A percentile compares a stretch with the other conserved stretches of the same genome.
phyloP scores from a whole-genome alignment of 2,329 filamentous ascomycete species.

The Pezicula carpinea region DNA sequence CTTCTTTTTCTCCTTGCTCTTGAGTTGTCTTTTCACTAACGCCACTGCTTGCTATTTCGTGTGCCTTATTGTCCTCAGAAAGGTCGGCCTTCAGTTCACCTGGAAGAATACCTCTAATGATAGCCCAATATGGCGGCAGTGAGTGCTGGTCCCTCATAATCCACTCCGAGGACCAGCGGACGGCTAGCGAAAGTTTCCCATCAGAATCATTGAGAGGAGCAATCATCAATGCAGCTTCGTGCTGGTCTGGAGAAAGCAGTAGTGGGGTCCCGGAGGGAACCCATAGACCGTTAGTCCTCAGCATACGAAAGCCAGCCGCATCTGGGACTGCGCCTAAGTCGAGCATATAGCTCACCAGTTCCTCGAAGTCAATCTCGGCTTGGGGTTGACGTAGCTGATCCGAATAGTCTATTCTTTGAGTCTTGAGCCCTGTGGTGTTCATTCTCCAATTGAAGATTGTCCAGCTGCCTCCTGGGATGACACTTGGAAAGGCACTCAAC shows the following conservation, averaged over 20 bases:
- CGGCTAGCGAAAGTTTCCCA: constrained; percentile 52
- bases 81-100: not conserved
- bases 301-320: constrained; percentile 51
- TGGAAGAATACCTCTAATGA: constrained; percentile 34
- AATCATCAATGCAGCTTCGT: constrained; percentile 45
- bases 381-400: constrained; percentile 42
- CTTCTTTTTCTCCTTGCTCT: not conserved
- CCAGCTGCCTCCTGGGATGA: constrained; percentile 57
- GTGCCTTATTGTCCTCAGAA: too few relatives aligned
- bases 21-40: too few relatives aligned
- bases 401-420: constrained; percentile 59
- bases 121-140: constrained; percentile 57
- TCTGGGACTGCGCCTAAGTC: constrained; percentile 60
- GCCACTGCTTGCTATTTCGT: too few relatives aligned
- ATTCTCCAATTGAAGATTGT: constrained; percentile 62
- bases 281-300: constrained; percentile 55
- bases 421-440: constrained; percentile 56
- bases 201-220: constrained; percentile 56
- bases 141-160: constrained; percentile 45
- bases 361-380: constrained; percentile 50
- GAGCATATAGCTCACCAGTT: constrained; percentile 56
- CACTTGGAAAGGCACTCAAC: constrained; percentile 44
- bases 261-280: constrained; percentile 54
- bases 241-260: constrained; percentile 47
- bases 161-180: constrained; percentile 52